A percentile compares a stretch with the other conserved stretches of the same genome.
phyloP scores from a whole-genome alignment of 148 eudicot genomes.

The Silene latifolia region DNA sequence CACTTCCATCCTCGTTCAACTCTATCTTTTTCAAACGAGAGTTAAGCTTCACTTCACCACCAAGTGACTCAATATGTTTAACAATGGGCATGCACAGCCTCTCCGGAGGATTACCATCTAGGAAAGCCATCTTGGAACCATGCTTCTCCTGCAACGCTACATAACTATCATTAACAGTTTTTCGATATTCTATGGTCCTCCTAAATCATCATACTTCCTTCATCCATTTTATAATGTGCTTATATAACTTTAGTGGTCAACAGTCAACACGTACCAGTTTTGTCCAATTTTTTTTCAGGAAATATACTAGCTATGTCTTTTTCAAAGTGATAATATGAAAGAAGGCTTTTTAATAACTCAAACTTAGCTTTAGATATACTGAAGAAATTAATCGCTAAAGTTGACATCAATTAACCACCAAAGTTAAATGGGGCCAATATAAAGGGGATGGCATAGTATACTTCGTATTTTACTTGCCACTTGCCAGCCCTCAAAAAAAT shows the following conservation, averaged over 20 bases:
- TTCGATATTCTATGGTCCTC: not conserved
- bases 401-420: too few species aligned
- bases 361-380: too few species aligned
- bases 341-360: too few species aligned
- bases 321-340: too few species aligned
- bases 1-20: constrained; percentile 68
- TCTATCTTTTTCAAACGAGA: constrained; percentile 81
- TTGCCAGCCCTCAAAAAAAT: not conserved
- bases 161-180: constrained; percentile 11
- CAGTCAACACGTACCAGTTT: too few species aligned
- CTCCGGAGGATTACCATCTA: constrained; percentile 98
- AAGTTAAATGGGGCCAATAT: not conserved
- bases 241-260: too few species aligned
- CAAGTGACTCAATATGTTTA: constrained; percentile 71
- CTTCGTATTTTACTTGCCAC: too few species aligned
- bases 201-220: not conserved
- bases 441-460: too few species aligned
- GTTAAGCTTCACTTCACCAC: constrained; percentile 80
- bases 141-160: constrained; percentile 70
- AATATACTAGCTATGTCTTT: too few species aligned
- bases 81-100: constrained; percentile 95
- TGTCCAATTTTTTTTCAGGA: too few species aligned
- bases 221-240: not conserved
- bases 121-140: constrained; percentile 98
- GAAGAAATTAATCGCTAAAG: too few species aligned